These are phyloP conservation scores for Pochonia chlamydosporia DNA, from an alignment of 2,329 filamentous ascomycete species.

Conservation along the genomic window DNA sequence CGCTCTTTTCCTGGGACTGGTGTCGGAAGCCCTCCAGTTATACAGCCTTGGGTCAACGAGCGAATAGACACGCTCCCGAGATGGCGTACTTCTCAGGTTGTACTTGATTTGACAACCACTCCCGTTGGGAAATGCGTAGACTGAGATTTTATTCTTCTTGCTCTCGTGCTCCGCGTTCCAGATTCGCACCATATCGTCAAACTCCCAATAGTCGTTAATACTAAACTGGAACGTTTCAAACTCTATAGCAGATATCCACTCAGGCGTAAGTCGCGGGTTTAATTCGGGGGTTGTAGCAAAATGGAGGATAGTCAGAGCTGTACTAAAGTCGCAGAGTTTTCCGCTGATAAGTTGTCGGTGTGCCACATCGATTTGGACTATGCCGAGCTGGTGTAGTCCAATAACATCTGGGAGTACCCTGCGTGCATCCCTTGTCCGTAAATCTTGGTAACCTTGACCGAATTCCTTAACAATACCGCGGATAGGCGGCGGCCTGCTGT, in stretches of 20 bases:
- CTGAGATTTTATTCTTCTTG: neutral
- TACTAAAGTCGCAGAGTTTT: neutral
- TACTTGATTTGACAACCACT: neutral
- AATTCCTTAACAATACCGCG: slow-evolving; percentile 18
- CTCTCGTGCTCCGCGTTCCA: too few species aligned
- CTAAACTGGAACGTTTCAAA: neutral
- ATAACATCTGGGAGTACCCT: neutral
- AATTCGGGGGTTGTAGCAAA: neutral
- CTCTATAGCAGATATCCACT: neutral
- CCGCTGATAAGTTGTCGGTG: neutral
- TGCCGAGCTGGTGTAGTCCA: neutral
- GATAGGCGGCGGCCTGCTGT: slow-evolving; percentile 12
- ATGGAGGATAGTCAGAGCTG: neutral
- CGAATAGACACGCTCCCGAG: neutral
- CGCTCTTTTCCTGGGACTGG: neutral
- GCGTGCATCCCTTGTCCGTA: neutral
- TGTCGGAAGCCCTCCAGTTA: neutral
- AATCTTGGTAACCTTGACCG: neutral
- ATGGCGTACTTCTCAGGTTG: neutral
- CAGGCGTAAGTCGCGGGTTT: neutral
- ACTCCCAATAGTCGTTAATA: neutral
- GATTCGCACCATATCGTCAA: neutral
- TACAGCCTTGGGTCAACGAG: neutral
- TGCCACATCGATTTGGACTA: neutral
- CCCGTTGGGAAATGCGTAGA: neutral